phyloP scores from a whole-genome alignment of 2,329 filamentous ascomycete species.

The Colletotrichum sp. region DNA sequence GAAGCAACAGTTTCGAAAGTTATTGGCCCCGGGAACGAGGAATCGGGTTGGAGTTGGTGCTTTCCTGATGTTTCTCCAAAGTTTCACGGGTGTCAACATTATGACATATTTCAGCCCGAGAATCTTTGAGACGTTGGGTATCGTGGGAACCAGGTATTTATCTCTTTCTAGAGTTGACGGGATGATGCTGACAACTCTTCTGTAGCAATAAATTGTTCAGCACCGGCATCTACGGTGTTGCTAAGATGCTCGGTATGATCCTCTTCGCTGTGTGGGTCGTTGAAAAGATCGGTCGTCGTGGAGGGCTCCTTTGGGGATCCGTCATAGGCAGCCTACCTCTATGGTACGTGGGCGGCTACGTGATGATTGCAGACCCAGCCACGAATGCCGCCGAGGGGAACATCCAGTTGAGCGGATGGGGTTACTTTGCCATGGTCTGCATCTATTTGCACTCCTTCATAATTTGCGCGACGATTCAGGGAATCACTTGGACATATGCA shows the following conservation, averaged over 20 bases:
- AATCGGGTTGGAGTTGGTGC: conserved; percentile 16
- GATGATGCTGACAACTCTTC: not conserved
- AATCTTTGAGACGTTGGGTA: conserved; percentile 40
- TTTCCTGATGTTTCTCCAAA: conserved; percentile 28
- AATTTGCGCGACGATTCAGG: conserved; percentile 43
- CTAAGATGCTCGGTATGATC: conserved; percentile 39
- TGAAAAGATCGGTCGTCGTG: conserved; percentile 50
- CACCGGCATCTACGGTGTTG: conserved; percentile 44
- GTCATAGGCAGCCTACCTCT: conserved; percentile 37
- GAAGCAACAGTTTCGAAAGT: conserved; percentile 26
- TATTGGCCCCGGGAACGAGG: not conserved
- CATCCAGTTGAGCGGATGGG: conserved; percentile 42
- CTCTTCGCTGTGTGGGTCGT: conserved; percentile 47
- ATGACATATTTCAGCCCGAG: conserved; percentile 42
- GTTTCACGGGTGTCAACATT: conserved; percentile 53
- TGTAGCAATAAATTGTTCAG: conserved; percentile 33
- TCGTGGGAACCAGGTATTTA: conserved; percentile 28
- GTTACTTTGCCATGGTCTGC: conserved; percentile 47
- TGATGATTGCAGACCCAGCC: conserved; percentile 34
- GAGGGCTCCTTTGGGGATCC: conserved; percentile 48
- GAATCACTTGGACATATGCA: conserved; percentile 47
- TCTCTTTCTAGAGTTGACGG: not conserved
- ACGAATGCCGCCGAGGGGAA: conserved; percentile 48
- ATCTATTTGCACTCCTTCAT: conserved; percentile 40
- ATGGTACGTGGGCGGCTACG: conserved; percentile 42